Evolutionary conservation across 208 protist species (phyloP).

Genomic region (Phytomonas sp.): DNA sequence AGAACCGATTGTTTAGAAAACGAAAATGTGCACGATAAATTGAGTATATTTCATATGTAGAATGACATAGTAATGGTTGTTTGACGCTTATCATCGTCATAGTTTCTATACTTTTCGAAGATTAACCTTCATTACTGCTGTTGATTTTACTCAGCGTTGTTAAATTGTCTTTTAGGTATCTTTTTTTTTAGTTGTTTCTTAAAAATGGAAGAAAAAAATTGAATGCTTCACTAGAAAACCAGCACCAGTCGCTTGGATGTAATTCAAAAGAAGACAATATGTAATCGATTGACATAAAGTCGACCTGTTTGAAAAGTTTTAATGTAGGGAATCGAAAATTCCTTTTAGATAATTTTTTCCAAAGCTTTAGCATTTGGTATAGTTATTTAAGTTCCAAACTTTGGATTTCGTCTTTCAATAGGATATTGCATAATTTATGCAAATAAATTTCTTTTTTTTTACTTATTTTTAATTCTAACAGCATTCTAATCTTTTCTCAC

Average conservation of each 20-base stretch:
- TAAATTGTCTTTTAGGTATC: background rate
- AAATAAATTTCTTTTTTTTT: conserved; percentile 4
- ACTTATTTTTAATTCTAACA: background rate
- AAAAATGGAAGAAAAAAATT: background rate
- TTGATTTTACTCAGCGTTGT: background rate
- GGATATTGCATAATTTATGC: background rate
- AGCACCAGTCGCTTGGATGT: background rate
- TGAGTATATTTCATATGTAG: background rate
- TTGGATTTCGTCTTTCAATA: background rate
- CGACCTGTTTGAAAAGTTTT: background rate
- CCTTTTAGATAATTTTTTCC: background rate
- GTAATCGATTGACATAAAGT: background rate
- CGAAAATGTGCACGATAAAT: background rate
- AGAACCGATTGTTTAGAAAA: background rate
- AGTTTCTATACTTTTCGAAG: background rate
- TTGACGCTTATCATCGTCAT: background rate
- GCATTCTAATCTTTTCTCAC: conserved; percentile 3
- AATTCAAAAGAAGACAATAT: background rate
- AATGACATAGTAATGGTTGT: background rate
- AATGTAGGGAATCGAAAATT: background rate
- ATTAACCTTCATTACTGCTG: background rate
- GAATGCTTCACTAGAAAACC: background rate
- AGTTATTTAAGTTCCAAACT: background rate
- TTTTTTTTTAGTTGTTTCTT: background rate
- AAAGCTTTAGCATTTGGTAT: background rate